phyloP scores from a whole-genome alignment of 805 yeast genomes.

The Saturnispora dispora region DNA sequence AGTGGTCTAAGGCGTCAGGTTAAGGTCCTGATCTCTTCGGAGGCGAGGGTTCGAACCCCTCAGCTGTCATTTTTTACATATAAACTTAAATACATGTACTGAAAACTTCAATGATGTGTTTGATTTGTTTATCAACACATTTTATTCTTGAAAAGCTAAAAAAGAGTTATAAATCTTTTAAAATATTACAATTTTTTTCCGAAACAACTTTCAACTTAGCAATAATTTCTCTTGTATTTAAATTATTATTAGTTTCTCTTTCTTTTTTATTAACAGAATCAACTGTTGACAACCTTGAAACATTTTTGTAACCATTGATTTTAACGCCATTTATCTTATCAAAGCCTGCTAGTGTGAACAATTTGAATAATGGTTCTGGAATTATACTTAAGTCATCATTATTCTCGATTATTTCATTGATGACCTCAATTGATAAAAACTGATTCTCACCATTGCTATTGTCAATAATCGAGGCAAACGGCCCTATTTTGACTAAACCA shows the following conservation, averaged over 20 bases:
- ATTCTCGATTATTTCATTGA: constrained; percentile 70
- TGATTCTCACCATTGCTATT: constrained; percentile 53
- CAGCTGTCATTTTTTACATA: constrained; percentile 64
- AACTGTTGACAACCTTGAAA: constrained; percentile 9
- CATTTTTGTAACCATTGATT: not conserved
- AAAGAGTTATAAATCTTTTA: not conserved
- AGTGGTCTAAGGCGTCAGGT: constrained; percentile 33
- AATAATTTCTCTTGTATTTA: constrained; percentile 33
- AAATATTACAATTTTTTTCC: not conserved
- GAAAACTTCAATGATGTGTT: too few species aligned
- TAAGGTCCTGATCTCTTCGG: constrained; percentile 67
- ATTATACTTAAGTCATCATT: constrained; percentile 73
- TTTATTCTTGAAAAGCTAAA: not conserved
- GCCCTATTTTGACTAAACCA: not conserved
- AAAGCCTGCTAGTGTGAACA: constrained; percentile 41
- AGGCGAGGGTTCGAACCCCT: constrained; percentile 83
- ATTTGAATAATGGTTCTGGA: constrained; percentile 52
- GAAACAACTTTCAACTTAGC: constrained; percentile 20
- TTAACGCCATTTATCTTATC: constrained; percentile 13
- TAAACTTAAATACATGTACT: too few species aligned
- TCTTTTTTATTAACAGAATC: constrained; percentile 8
- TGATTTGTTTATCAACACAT: too few species aligned
- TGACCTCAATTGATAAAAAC: constrained; percentile 84
- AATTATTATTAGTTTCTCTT: constrained; percentile 8
- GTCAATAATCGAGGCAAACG: constrained; percentile 5